A percentile compares a stretch with the other conserved stretches of the same genome.
phyloP scores from a whole-genome alignment of 208 protist genomes.

The Trypanosoma congolense region DNA sequence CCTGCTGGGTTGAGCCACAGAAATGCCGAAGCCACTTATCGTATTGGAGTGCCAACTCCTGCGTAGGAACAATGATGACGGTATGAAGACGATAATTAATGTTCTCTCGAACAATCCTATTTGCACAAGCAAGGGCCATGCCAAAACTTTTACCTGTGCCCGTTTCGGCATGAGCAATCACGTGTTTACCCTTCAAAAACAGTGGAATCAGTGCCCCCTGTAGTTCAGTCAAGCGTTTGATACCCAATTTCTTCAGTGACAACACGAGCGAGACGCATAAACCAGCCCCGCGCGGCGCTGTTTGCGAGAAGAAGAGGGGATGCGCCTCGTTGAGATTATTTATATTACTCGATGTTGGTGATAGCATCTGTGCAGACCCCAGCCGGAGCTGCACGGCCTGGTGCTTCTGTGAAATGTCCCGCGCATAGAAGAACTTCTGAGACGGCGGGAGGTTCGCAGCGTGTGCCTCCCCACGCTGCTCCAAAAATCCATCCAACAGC shows the following conservation, averaged over 20 bases:
- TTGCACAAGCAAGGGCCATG: conserved; percentile 79
- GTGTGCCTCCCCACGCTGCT: conserved; percentile 29
- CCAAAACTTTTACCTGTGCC: conserved; percentile 88
- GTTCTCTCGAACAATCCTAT: conserved; percentile 75
- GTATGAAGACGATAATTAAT: conserved; percentile 89
- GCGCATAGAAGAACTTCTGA: conserved; percentile 74
- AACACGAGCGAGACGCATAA: conserved; percentile 68
- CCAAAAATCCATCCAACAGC: conserved; percentile 54
- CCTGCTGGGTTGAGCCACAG: conserved; percentile 66
- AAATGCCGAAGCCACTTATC: conserved; percentile 87
- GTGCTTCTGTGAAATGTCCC: conserved; percentile 42
- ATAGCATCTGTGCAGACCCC: conserved; percentile 75
- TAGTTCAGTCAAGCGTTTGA: conserved; percentile 72
- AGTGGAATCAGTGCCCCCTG: conserved; percentile 85
- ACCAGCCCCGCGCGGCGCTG: conserved; percentile 56
- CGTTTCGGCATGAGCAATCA: conserved; percentile 87
- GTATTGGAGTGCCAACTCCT: conserved; percentile 86
- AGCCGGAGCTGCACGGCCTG: conserved; percentile 63
- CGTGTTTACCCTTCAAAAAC: conserved; percentile 81
- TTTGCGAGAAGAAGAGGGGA: conserved; percentile 81
- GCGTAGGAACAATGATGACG: conserved; percentile 77
- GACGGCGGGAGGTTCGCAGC: conserved; percentile 71
- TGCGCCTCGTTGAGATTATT: conserved; percentile 74
- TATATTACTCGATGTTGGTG: conserved; percentile 54
- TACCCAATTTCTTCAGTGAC: conserved; percentile 62